Evolutionary conservation across 1,284 basidiomycete genomes (phyloP), one percentile per base, ranked within the genome.

Genomic region (Trichosporon coremiiforme): DNA sequence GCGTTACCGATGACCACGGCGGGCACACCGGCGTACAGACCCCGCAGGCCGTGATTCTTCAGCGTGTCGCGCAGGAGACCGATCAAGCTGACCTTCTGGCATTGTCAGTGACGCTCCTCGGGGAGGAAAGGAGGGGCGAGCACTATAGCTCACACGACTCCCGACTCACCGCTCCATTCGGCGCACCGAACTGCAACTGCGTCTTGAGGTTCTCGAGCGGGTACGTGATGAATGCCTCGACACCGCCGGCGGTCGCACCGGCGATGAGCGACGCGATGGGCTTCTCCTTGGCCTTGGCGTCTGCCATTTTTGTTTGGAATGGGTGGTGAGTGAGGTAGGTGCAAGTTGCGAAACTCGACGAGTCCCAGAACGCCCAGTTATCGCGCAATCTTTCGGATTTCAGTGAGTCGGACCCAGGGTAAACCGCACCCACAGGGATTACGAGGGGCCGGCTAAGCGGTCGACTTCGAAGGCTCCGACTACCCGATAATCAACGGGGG

Each of bases 141-240:
- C 10, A 81, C 80, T 84, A 75, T 83, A 4, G 33, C 41, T 62
- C 29, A 31, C 25, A 17, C 66, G 29, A 50, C 13, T 6, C 15
- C 33, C 5, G 5, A 76, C 79, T 66, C 66, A 83, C 80, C 75
- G 80, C 80, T 25, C 76, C 78, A 5, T 70, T 66, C 25, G 75
- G 71, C 20, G 74, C 78, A 9, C 82, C 83, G 71, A 87, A 86
- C 73, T 87, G 86, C 31, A 85, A 76, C 70, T 85, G 84, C 12
- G 86, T 87, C 80, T 98, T 98, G 69, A 95, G 90, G 77, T 90
- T 95, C 80, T 99, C 96, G 5, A 94, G 91, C 0, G 96, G 95
- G 68, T 82, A 85, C 2, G 86, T 86, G 41, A 86, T 77, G 73
- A 87, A 86, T 8, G 86, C 94, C 86, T 98, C 96, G 65, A 98